These are phyloP conservation scores for Graphiopsis chlorocephala DNA, from an alignment of 2,329 filamentous ascomycete genomes.

Conservation along the genomic window DNA sequence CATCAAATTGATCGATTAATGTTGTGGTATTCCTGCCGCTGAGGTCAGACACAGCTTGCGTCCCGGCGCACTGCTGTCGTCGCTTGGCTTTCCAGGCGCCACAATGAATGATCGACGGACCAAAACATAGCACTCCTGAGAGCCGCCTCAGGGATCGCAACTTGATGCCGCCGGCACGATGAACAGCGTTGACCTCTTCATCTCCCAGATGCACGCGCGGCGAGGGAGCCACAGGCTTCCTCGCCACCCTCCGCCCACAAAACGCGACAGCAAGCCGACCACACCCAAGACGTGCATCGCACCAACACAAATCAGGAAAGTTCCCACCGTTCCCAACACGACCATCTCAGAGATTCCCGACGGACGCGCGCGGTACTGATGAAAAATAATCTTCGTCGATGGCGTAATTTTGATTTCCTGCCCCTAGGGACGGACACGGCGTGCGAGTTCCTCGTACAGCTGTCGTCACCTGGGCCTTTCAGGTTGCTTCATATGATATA, in stretches of 20 bases:
- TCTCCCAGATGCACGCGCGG: background rate
- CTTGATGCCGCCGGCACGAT: background rate
- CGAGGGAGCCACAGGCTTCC: background rate
- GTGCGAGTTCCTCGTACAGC: background rate
- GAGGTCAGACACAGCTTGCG: background rate
- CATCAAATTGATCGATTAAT: background rate
- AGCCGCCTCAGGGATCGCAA: background rate
- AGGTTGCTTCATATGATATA: background rate
- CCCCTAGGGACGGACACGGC: background rate
- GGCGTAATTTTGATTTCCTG: background rate
- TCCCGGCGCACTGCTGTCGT: background rate
- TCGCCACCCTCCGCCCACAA: background rate
- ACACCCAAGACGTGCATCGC: background rate
- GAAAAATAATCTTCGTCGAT: background rate
- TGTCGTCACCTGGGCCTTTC: background rate
- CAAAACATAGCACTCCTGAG: background rate
- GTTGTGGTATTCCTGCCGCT: background rate
- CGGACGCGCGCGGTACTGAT: background rate
- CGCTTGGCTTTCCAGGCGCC: background rate
- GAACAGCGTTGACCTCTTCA: background rate
- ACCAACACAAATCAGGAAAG: background rate
- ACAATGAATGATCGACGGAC: background rate
- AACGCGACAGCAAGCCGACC: background rate
- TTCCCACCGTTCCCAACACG: background rate
- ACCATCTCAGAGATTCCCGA: background rate